Evolutionary conservation across 257 asterid species (phyloP).

Genomic region (Gentiana macrophylla): DNA sequence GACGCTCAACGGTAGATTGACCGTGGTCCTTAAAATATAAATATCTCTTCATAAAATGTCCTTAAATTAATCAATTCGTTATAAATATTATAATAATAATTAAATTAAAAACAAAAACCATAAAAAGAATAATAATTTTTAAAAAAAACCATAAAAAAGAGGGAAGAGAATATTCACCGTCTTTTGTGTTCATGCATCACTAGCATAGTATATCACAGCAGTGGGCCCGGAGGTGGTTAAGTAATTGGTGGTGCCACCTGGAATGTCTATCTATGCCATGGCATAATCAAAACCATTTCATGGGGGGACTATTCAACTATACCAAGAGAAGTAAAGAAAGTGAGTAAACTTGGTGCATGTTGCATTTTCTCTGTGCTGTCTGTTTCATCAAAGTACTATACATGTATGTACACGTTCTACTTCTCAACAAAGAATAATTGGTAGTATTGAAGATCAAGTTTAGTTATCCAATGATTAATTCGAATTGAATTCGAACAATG

Average conservation of each 20-base stretch:
- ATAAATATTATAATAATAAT: no score
- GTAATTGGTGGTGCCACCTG: neutral
- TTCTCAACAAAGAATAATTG: no score
- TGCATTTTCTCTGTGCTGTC: neutral
- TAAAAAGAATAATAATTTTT: no score
- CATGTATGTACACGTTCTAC: conserved; percentile 21
- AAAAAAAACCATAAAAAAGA: no score
- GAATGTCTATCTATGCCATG: neutral
- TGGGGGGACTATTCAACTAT: neutral
- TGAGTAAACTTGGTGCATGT: neutral
- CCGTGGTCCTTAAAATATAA: no score
- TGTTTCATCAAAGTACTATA: conserved; percentile 1
- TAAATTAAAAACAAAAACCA: no score
- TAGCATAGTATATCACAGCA: neutral
- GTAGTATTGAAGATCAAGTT: no score
- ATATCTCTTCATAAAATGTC: no score
- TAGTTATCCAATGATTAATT: no score
- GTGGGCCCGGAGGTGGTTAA: conserved; percentile 2
- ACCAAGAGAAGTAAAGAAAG: neutral
- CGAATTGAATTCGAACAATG: no score
- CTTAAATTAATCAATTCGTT: no score
- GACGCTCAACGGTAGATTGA: no score
- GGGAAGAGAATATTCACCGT: neutral
- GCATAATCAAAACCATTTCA: neutral
- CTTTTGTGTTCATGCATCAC: neutral